Conservation (phyloP, 2,329 filamentous ascomycete genomes). For the Xylaria sp. region DNA sequence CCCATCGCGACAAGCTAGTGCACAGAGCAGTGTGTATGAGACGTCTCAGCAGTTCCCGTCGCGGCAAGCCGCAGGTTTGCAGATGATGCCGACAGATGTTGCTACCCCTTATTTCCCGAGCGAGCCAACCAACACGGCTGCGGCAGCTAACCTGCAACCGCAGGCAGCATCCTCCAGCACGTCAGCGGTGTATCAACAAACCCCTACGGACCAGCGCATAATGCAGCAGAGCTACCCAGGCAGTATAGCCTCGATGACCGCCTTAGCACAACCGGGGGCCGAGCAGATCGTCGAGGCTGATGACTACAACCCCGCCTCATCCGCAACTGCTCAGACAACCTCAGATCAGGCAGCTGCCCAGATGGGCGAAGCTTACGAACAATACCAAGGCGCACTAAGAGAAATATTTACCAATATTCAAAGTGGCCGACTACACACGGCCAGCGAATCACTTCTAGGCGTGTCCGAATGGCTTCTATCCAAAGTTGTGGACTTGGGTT, state of each 20-base stretch:
- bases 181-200: slow-evolving; percentile 70
- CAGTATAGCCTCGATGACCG: slow-evolving; percentile 53
- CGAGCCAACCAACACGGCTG: slow-evolving; percentile 67
- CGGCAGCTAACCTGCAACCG: slow-evolving; percentile 59
- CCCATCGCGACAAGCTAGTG: slow-evolving; percentile 65
- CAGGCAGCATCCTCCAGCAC: slow-evolving; percentile 55
- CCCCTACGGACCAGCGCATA: slow-evolving; percentile 58
- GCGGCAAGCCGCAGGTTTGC: slow-evolving; percentile 77
- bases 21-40: slow-evolving; percentile 74
- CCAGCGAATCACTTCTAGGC: slow-evolving; percentile 57
- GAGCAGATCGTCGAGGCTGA: slow-evolving; percentile 62
- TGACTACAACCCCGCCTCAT: slow-evolving; percentile 51
- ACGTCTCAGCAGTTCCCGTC: slow-evolving; percentile 74
- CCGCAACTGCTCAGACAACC: slow-evolving; percentile 31
- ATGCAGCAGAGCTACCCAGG: slow-evolving; percentile 60
- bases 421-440: slow-evolving; percentile 54
- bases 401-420: slow-evolving; percentile 75
- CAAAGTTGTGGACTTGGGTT: slow-evolving; percentile 62
- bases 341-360: no score
- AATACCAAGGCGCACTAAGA: slow-evolving; percentile 66
- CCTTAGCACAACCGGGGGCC: slow-evolving; percentile 51
- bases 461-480: slow-evolving; percentile 63
- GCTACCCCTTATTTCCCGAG: slow-evolving; percentile 76
- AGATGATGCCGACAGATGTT: slow-evolving; percentile 71
- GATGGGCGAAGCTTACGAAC: slow-evolving; percentile 71